Conservation (phyloP, 108 stramenopile species). For the Cyclotella atomus region DNA sequence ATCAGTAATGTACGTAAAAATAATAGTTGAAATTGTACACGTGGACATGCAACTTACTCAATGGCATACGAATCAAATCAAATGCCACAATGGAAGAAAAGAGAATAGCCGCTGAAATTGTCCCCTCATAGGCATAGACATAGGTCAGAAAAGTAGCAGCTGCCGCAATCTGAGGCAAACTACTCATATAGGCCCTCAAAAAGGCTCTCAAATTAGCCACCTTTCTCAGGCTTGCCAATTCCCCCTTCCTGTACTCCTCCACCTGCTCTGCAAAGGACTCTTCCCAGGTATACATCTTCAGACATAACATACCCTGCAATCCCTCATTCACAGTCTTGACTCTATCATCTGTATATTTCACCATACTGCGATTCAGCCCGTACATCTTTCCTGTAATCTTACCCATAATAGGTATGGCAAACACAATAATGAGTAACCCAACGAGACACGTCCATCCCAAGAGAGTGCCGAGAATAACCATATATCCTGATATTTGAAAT, state of each 20-base stretch:
- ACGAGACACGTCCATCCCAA: conserved; percentile 82
- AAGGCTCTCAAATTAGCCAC: conserved; percentile 72
- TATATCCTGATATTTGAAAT: conserved; percentile 77
- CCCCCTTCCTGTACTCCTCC: conserved; percentile 53
- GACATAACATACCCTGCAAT: conserved; percentile 87
- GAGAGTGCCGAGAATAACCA: conserved; percentile 67
- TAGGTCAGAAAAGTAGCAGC: conserved; percentile 66
- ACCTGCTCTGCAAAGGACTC: conserved; percentile 68
- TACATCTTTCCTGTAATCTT: conserved; percentile 68
- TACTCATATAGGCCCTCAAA: conserved; percentile 66
- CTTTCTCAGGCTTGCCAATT: conserved; percentile 57
- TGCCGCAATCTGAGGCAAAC: conserved; percentile 65
- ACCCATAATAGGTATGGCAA: conserved; percentile 70
- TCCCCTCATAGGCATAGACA: conserved; percentile 37
- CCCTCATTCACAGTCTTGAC: conserved; percentile 91
- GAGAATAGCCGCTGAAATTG: conserved; percentile 61
- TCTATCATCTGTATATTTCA: conserved; percentile 78
- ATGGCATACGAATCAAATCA: conserved; percentile 74
- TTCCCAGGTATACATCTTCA: conserved; percentile 96
- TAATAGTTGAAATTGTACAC: no score
- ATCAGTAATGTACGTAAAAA: no score
- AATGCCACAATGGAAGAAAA: conserved; percentile 73
- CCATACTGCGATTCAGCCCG: conserved; percentile 73
- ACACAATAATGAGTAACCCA: conserved; percentile 78
- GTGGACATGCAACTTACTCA: no score